phyloP scores from a whole-genome alignment of 768 basidiomycete genomes.

The Podaxis sp. region DNA sequence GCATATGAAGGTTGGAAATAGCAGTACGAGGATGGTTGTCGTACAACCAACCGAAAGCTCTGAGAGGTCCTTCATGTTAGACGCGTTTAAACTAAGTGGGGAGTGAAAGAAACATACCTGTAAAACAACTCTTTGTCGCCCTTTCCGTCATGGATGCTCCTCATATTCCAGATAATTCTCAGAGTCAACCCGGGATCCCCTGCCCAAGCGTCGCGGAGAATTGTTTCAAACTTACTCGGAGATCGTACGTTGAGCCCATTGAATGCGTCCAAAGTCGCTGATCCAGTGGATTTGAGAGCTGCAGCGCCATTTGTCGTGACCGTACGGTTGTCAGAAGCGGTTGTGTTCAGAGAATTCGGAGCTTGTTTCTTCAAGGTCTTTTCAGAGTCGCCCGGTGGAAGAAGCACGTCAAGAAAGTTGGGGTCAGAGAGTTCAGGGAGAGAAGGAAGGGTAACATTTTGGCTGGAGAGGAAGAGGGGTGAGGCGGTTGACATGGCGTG shows the following conservation, averaged over 20 bases:
- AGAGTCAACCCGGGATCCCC: constrained; percentile 59
- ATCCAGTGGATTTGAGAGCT: constrained; percentile 51
- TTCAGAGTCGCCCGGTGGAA: constrained; percentile 27
- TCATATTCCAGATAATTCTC: constrained; percentile 63
- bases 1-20: constrained; percentile 53
- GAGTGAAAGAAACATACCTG: constrained; percentile 30
- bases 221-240: constrained; percentile 25
- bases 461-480: constrained; percentile 27
- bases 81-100: not conserved
- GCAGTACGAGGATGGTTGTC: constrained; percentile 69
- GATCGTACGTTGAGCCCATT: constrained; percentile 33
- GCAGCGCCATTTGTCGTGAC: constrained; percentile 51
- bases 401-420: constrained; percentile 54
- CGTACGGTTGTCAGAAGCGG: constrained; percentile 43
- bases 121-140: constrained; percentile 62
- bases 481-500: not conserved
- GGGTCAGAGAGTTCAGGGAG: constrained; percentile 59
- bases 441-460: constrained; percentile 50
- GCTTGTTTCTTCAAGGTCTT: constrained; percentile 27
- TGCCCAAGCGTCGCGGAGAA: constrained; percentile 52
- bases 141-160: constrained; percentile 74
- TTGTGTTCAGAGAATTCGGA: constrained; percentile 51
- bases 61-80: constrained; percentile 16
- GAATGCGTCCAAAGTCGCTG: constrained; percentile 58
- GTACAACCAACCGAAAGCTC: constrained; percentile 68